phyloP scores from a whole-genome alignment of 805 yeast genomes.

The Alloascoidea hylecoeti region DNA sequence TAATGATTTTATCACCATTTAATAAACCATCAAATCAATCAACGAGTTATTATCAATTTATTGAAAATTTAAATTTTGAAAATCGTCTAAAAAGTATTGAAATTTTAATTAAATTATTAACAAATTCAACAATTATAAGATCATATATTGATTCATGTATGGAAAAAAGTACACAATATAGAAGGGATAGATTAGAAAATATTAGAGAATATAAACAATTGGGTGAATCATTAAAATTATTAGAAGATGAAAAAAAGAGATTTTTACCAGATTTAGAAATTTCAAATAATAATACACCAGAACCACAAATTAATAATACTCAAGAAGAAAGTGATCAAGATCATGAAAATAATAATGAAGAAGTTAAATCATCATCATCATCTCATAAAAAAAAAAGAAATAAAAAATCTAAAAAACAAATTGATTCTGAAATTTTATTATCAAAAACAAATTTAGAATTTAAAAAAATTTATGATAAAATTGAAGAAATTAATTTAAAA shows the following conservation, averaged over 20 bases:
- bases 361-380: constrained; percentile 17
- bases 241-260: constrained; percentile 26
- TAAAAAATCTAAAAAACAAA: neutral
- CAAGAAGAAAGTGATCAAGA: constrained; percentile 5
- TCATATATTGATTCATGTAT: constrained; percentile 51
- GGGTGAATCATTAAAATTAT: constrained; percentile 33
- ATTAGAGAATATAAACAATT: constrained; percentile 42
- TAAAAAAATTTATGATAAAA: constrained; percentile 5
- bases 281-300: constrained; percentile 4
- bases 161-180: constrained; percentile 43
- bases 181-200: constrained; percentile 55
- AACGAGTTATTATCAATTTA: constrained; percentile 40
- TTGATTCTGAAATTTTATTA: neutral
- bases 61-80: constrained; percentile 30
- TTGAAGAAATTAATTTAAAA: constrained; percentile 27
- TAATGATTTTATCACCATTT: constrained; percentile 41
- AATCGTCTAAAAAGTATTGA: constrained; percentile 43
- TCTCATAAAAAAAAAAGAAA: neutral
- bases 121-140: constrained; percentile 45
- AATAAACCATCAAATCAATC: constrained; percentile 28
- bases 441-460: constrained; percentile 1
- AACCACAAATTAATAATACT: constrained; percentile 10
- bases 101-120: constrained; percentile 48
- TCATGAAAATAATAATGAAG: constrained; percentile 25
- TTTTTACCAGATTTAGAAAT: constrained; percentile 10